Base-by-base conservation (phyloP, 495 filamentous ascomycete genomes). In the Apodospora peruviana region DNA sequence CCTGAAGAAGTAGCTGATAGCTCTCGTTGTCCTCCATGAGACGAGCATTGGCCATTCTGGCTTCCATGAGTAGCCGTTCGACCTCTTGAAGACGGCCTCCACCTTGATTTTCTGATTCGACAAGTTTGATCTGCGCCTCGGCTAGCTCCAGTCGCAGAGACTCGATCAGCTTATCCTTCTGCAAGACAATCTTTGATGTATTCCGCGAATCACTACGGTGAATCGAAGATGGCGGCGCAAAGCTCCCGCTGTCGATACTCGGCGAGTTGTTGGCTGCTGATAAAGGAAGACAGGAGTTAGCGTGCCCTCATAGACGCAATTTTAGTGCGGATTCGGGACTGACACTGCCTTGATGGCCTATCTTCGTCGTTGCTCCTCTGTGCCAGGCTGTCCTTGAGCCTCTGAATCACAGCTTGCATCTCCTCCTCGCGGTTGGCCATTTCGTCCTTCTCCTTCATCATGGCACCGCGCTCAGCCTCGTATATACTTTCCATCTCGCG, bases 21-120 rank as follows among this genome's bases (percentile, higher is more conserved):
- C 89, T 95, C 63, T 98, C 93, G 58, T 96, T 96, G 65, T 98
- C 93, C 68, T 98, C 93, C 88, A 96, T 93, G 45, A 98, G 67
- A 29, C 91, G 81, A 27, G 93, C 91, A 58, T 97, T 97, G 40
- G 89, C 85, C 83, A 96, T 90, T 20, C 89, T 86, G 22, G 88
- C 85, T 52, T 96, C 93, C 56, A 95, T 78, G 35, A 97, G 79
- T 48, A 84, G 79, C 53, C 84, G 86, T 71, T 98, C 93, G 24
- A 98, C 76, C 59, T 96, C 88, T 36, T 86, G 85, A 56, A 95
- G 70, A 8, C 85, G 80, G 24, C 86, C 87, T 16, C 90, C 91
- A 25, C 90, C 91, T 61, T 83, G 80, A 63, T 96, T 95, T 65
- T 97, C 91, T 53, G 94, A 80, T 64, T 97, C 91, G 38, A 95